Evolutionary conservation across 768 basidiomycete species (phyloP), one percentile per base, ranked within the genome.

Genomic region (Mycena metata): DNA sequence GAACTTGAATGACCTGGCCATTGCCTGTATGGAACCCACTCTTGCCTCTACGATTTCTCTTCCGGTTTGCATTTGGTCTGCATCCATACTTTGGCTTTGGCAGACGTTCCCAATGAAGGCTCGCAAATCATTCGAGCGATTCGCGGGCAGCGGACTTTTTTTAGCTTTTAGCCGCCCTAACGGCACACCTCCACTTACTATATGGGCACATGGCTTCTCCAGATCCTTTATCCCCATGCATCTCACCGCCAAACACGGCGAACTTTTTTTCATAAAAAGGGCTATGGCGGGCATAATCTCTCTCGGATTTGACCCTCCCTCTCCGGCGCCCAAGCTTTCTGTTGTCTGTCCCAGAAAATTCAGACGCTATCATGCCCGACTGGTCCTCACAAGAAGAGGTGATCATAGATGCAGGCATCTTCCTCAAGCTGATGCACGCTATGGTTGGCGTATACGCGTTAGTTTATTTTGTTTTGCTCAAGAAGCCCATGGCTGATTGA

Each of bases 381-480:
- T 91, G 90, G 90, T 81, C 79, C 61, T 86, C 87, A 17, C 76
- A 78, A 19, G 69, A 66, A 6, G 88, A 89, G 76, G 24, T 90
- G 50, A 73, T 74, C 72, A 81, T 80, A 61, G 86, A 90, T 69
- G 78, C 79, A 9, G 80, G 76, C 36, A 78, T 80, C 58, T 86
- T 87, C 71, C 75, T 74, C 65, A 88, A 87, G 69, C 82, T 90
- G 21, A 86, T 86, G 81, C 89, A 91, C 67, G 81, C 80, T 19
- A 78, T 90, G 58, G 77, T 90, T 39, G 89, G 89, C 15, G 75
- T 91, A 24, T 90, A 89, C 71, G 77, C 81, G 88, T 85, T 64
- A 63, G 85, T n/a, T n/a, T 78, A 17, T 58, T 24, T 54, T 54
- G 45, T 56, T 24, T 56, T 62, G 26, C 47, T 43, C 61, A 13